A percentile compares a stretch with the other conserved stretches of the same genome.
These are phyloP conservation scores for Amphicarpaea edgeworthii DNA, from an alignment of 306 rosid species.

Conservation along the genomic window DNA sequence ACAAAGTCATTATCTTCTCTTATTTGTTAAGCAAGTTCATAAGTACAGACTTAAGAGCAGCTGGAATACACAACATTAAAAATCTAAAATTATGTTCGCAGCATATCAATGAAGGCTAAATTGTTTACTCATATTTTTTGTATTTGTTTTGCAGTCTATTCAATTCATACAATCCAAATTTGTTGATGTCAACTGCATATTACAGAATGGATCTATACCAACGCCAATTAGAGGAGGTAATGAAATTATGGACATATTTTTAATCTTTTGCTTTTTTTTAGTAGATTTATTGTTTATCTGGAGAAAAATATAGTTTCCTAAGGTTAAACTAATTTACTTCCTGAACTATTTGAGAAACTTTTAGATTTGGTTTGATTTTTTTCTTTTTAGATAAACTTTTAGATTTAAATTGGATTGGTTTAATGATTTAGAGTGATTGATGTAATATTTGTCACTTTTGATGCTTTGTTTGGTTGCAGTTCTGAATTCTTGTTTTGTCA, in stretches of 20 bases:
- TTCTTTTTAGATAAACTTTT: neutral
- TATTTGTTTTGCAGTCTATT: conserved; percentile 76
- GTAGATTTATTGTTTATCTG: neutral
- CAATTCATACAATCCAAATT: conserved; percentile 78
- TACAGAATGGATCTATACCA: conserved; percentile 87
- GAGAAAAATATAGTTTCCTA: conserved; percentile 8
- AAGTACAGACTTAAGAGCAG: neutral
- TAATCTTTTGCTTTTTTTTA: conserved; percentile 19
- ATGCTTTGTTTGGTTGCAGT: conserved; percentile 34
- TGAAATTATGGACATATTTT: conserved; percentile 31
- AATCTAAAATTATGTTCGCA: conserved; percentile 33
- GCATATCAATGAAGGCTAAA: conserved; percentile 29
- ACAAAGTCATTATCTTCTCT: conserved; percentile 6
- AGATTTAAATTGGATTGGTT: neutral
- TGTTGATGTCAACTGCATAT: conserved; percentile 92
- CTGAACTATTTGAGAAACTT: too few relatives aligned
- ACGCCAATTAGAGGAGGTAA: conserved; percentile 80
- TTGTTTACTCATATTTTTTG: conserved; percentile 35
- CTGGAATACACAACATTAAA: too few relatives aligned
- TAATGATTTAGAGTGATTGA: conserved; percentile 10
- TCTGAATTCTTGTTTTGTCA: conserved; percentile 23
- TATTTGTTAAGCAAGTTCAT: conserved; percentile 31
- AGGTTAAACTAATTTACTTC: neutral
- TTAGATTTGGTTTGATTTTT: too few relatives aligned
- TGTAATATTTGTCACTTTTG: neutral